A percentile compares a stretch with the other conserved stretches of the same genome.
Conservation (phyloP, 2,329 filamentous ascomycete genomes). For the Annulohypoxylon truncatum region DNA sequence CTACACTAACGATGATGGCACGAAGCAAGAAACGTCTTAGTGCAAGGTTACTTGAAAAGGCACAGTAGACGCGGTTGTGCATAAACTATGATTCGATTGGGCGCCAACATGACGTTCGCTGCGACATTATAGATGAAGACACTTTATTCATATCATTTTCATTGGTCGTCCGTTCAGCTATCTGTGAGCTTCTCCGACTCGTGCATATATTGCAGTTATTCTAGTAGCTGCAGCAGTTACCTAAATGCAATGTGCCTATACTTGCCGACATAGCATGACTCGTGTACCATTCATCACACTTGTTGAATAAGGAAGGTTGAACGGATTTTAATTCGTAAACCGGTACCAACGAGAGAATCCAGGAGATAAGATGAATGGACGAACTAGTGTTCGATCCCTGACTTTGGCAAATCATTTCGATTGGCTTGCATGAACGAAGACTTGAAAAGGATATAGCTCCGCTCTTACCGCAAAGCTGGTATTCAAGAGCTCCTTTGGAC, state of each 20-base stretch:
- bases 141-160: background rate
- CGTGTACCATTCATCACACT: background rate
- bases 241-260: background rate
- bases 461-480: background rate
- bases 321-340: background rate
- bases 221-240: background rate
- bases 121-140: conserved; percentile 7
- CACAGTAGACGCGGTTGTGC: background rate
- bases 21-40: background rate
- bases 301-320: background rate
- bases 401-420: background rate
- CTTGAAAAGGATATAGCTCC: conserved; percentile 13
- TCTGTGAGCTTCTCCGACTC: conserved; percentile 3
- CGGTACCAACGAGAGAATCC: background rate
- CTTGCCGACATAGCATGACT: conserved; percentile 18
- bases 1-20: background rate
- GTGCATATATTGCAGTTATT: conserved; percentile 14
- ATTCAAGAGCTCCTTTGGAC: background rate
- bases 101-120: conserved; percentile 4
- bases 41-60: background rate
- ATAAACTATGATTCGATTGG: conserved; percentile 11
- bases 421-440: background rate
- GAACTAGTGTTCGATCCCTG: background rate
- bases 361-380: conserved; percentile 3
- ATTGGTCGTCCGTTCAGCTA: conserved; percentile 3